Evolutionary conservation across 768 basidiomycete genomes (phyloP).

Genomic region (Boletus huronensis): DNA sequence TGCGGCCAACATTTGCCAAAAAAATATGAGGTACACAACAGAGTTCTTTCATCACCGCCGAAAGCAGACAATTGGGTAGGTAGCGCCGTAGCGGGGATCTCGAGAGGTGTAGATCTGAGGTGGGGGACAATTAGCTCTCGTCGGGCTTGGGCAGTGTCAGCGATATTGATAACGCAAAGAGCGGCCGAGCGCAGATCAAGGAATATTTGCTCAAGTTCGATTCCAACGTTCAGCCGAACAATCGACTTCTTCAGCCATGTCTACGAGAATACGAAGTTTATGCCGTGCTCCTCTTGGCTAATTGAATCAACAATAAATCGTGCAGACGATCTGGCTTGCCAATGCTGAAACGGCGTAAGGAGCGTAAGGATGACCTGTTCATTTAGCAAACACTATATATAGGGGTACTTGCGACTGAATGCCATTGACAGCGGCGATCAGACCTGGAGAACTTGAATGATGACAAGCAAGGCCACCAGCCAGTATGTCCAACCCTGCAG

Average conservation of each 20-base stretch:
- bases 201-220: background rate
- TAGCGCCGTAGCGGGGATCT: constrained; percentile 29
- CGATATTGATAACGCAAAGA: background rate
- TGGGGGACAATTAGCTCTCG: constrained; percentile 7
- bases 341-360: background rate
- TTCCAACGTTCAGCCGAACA: constrained; percentile 1
- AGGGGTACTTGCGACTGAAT: constrained; percentile 6
- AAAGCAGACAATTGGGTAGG: constrained; percentile 1
- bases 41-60: constrained; percentile 7
- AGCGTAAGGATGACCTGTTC: background rate
- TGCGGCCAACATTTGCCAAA: background rate
- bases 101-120: constrained; percentile 9
- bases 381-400: background rate
- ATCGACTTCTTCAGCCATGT: background rate
- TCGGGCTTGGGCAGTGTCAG: background rate
- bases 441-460: constrained; percentile 50
- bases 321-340: constrained; percentile 6
- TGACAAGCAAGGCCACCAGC: constrained; percentile 57
- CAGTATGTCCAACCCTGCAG: constrained; percentile 71
- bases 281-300: constrained; percentile 8
- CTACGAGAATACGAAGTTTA: background rate
- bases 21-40: constrained; percentile 3
- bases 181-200: background rate
- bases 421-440: constrained; percentile 18
- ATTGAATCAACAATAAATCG: constrained; percentile 18